phyloP scores from a whole-genome alignment of 2,329 filamentous ascomycete genomes.

The Lecanosticta acicola region DNA sequence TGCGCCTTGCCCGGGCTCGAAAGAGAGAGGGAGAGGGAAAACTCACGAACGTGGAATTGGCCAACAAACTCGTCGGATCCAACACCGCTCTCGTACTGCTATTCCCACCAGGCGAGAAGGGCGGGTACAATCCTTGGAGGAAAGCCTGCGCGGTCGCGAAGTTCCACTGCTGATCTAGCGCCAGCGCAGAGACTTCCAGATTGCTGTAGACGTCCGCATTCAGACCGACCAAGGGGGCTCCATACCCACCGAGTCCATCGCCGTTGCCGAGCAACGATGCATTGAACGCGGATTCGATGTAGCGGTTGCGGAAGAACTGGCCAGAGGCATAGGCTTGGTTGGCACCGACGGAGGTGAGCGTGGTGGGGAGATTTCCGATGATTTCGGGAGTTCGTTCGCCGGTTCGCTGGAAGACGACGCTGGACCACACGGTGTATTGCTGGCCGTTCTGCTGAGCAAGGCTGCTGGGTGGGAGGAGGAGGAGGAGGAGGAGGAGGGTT shows the following conservation, averaged over 20 bases:
- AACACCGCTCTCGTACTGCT: slow-evolving; percentile 26
- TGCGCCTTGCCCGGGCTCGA: too few species aligned
- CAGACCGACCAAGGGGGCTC: slow-evolving; percentile 41
- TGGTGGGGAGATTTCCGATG: slow-evolving; percentile 30
- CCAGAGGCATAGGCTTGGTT: slow-evolving; percentile 49
- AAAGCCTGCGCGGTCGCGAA: slow-evolving; percentile 55
- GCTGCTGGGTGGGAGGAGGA: slow-evolving; percentile 16
- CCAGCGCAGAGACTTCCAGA: slow-evolving; percentile 44
- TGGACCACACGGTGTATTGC: slow-evolving; percentile 39
- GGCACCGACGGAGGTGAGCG: slow-evolving; percentile 52
- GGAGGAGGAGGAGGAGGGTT: slow-evolving; percentile 18
- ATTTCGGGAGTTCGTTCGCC: slow-evolving; percentile 51
- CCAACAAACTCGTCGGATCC: slow-evolving; percentile 38
- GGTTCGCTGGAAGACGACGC: slow-evolving; percentile 50
- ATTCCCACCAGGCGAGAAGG: slow-evolving; percentile 32
- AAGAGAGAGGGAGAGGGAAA: neutral
- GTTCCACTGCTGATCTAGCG: slow-evolving; percentile 45
- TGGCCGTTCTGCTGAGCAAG: neutral
- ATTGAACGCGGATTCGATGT: slow-evolving; percentile 37
- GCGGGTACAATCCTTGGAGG: slow-evolving; percentile 57
- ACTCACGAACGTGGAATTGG: slow-evolving; percentile 40
- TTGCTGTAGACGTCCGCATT: slow-evolving; percentile 39
- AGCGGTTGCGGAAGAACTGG: slow-evolving; percentile 48
- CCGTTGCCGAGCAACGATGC: slow-evolving; percentile 12
- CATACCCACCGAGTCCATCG: slow-evolving; percentile 18